Evolutionary conservation across 2,329 filamentous ascomycete species (phyloP), one percentile per base, ranked within the genome.

Genomic region (Arthrobotrys pseudoclavata): DNA sequence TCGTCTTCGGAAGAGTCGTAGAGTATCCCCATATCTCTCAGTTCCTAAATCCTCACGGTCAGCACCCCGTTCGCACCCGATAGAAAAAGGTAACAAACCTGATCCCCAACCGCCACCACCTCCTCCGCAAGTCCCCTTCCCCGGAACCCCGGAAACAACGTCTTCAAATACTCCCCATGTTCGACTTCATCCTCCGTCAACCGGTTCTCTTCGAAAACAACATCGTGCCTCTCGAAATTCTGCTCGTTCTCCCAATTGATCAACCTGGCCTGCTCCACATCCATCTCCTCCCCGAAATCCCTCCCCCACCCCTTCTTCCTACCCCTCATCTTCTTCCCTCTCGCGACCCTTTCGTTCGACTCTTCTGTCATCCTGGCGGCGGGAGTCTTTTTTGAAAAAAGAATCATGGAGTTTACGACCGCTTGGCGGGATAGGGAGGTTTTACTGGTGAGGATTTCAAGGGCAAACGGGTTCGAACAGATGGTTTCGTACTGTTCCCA

Each of bases 1-100:
- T 70, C 67, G 1, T 77, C 74, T 26, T 70, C 61, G 1, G 67
- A 71, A 24, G 31, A 34, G 31, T 77, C 74, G 24, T 77, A 77
- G 0, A 77, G 67, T 15, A 77, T 15, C 20, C 67, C 67, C 52
- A 77, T 67, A 26, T 50, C 67, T 15, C 60, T 42, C 5, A 77
- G 50, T 20, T 71, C 74, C 74, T 77, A 40, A 31, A 31, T 7
- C 24, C 13, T 1, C 20, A 47, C 55, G 55, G 26, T 66, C 18
- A 40, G 37, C 37, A 40, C 5, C 31, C 13, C 13, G 7, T 29
- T 7, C 37, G 9, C 1, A 20, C 10, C n/a, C 26, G 20, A 50
- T 22, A 52, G 20, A 57, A 24, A n/a, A 24, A 20, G 6, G 45
- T 6, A n/a, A 66, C 61, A 20, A 55, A 77, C 74, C 74, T 71